Evolutionary conservation across 2,329 filamentous ascomycete genomes (phyloP).

Genomic region (Aspergillus sp.): DNA sequence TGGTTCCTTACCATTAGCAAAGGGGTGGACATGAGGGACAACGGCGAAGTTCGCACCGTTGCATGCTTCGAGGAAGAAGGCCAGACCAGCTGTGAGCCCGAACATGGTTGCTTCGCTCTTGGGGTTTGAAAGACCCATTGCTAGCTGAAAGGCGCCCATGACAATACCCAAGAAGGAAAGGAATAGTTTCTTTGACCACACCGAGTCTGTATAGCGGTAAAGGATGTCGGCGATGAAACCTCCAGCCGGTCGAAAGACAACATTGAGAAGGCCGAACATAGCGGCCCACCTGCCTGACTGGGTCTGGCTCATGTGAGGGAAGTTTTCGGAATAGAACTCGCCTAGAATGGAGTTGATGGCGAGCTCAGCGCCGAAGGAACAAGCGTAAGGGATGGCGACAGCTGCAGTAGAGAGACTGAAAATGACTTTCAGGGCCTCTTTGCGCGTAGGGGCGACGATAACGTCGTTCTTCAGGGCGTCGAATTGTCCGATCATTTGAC

Average conservation of each 20-base stretch:
- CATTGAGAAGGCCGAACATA: constrained; percentile 55
- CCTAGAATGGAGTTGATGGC: constrained; percentile 62
- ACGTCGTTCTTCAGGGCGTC: constrained; percentile 59
- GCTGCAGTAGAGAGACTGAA: constrained; percentile 60
- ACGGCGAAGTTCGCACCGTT: constrained; percentile 87
- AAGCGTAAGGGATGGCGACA: constrained; percentile 57
- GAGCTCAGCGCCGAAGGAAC: constrained; percentile 61
- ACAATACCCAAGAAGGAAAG: constrained; percentile 57
- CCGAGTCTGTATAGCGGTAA: constrained; percentile 50
- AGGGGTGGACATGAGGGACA: constrained; percentile 81
- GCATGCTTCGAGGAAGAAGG: constrained; percentile 78
- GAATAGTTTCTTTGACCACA: constrained; percentile 66
- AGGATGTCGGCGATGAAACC: constrained; percentile 56
- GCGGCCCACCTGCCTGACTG: constrained; percentile 56
- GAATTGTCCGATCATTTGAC: constrained; percentile 49
- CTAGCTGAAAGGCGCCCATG: constrained; percentile 60
- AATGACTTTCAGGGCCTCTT: constrained; percentile 61
- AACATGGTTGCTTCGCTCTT: constrained; percentile 66
- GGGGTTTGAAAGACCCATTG: constrained; percentile 65
- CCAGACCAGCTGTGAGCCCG: constrained; percentile 73
- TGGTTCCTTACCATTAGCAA: constrained; percentile 65
- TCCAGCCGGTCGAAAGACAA: constrained; percentile 49
- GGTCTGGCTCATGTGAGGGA: constrained; percentile 55
- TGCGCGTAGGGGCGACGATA: constrained; percentile 60
- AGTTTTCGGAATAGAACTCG: constrained; percentile 58